Conservation (phyloP, 192 early-diverging fungal species). For the Glomus cerebriforme region DNA sequence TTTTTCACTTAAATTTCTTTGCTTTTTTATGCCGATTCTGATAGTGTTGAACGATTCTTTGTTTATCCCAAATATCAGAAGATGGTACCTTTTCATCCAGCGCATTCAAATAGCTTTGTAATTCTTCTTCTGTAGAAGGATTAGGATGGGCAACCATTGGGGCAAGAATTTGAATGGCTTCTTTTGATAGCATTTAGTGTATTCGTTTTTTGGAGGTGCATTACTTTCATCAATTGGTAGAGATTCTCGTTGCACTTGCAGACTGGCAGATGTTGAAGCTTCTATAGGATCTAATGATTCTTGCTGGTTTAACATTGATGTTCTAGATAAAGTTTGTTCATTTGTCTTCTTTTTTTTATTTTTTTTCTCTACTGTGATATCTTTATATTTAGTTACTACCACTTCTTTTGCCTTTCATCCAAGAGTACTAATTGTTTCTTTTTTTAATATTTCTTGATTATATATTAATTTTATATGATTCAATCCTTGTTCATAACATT, state of each 20-base stretch:
- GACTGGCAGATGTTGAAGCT: background rate
- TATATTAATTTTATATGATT: background rate
- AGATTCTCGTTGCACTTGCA: background rate
- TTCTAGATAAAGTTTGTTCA: background rate
- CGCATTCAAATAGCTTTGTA: background rate
- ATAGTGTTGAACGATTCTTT: no score
- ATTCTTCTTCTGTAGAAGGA: background rate
- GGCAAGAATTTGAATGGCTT: background rate
- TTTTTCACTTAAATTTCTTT: background rate
- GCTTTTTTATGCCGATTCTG: background rate
- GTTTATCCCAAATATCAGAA: no score
- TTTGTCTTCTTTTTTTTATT: background rate
- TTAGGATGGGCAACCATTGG: background rate
- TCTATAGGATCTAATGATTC: background rate
- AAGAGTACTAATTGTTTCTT: background rate
- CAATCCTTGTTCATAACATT: background rate
- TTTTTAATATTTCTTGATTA: constrained; percentile 3
- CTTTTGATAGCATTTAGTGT: background rate
- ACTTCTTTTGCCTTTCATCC: background rate
- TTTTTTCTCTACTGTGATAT: background rate
- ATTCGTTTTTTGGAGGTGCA: background rate
- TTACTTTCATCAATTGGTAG: no score
- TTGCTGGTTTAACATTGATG: background rate
- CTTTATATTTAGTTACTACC: background rate
- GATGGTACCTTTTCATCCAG: no score